Evolutionary conservation across 352 stramenopile species (phyloP), one percentile per base, ranked within the genome.

Genomic region (Phytophthora macrochlamydospora): DNA sequence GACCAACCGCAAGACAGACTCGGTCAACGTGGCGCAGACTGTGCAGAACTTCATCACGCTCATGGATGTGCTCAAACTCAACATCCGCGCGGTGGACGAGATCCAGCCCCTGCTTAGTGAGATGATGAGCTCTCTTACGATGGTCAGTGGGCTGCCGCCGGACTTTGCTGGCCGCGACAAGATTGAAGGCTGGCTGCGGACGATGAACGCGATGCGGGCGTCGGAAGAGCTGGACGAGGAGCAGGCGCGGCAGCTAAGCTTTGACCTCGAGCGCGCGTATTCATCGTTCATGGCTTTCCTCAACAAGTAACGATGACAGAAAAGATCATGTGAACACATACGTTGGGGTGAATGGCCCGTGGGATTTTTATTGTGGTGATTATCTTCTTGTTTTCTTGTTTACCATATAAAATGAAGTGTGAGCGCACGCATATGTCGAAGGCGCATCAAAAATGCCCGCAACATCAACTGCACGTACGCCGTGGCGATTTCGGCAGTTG

Each of bases 41-140:
- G 96, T 94, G 54, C 94, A 99, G 85, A 92, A 96, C 73, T 99
- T 99, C 69, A 99, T 99, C 79, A 99, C 97, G 28, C 81, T 97
- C 52, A 99, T 99, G 95, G 97, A 99, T 75, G 94, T 97, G 43
- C 90, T 99, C 46, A 98, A 99, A 72, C 85, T 99, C 45, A 97
- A 98, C 71, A 97, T 98, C 70, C 89, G 96, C 46, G 97, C 96
- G 5, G 97, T 99, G 46, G 97, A 99, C 78, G 97, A 99, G 76
- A 91, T 99, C 51, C 97, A 99, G 79, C 97, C 97, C 51, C 73
- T 99, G 48, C 71, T 99, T 61, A 98, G 87, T 62, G 97, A 99
- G 78, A 91, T 99, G 68, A 98, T 98, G 89, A 91, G 95, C 66
- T 93, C 87, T 14, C 79, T 99, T 51, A 98, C 92, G 18, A 89